Evolutionary conservation across 129 eudicot species (phyloP).

Genomic region (Deinandra increscens): DNA sequence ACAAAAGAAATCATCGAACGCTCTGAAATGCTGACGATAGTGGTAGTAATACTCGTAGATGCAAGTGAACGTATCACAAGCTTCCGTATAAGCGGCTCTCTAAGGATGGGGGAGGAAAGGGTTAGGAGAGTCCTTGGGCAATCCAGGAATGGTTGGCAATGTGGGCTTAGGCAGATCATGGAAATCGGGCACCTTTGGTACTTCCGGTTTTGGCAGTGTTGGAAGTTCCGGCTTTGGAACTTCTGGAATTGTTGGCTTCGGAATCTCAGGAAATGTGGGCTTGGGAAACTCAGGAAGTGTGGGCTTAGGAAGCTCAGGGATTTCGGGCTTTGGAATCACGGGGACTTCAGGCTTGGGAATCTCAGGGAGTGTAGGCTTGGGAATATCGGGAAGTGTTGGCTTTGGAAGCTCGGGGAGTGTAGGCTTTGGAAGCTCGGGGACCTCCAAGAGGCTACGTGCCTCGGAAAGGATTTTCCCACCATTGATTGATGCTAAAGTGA

Average conservation of each 20-base stretch:
- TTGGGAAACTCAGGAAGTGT: background rate
- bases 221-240: conserved; percentile 28
- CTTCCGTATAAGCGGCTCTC: background rate
- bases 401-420: conserved; percentile 6
- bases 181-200: conserved; percentile 21
- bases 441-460: conserved; percentile 27
- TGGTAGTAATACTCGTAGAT: background rate
- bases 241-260: conserved; percentile 20
- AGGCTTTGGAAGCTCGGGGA: background rate
- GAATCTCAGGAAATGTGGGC: conserved; percentile 26
- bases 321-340: background rate
- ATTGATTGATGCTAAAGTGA: conserved; percentile 18
- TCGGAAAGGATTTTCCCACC: conserved; percentile 3
- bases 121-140: conserved; percentile 30
- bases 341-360: conserved; percentile 20
- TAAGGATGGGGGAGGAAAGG: conserved; percentile 31
- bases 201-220: conserved; percentile 32
- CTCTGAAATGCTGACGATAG: background rate
- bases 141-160: conserved; percentile 31
- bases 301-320: conserved; percentile 1
- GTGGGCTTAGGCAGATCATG: conserved; percentile 12
- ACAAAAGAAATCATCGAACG: background rate
- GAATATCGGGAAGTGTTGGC: background rate
- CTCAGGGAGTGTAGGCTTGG: conserved; percentile 2
- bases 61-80: background rate